Percentiles rank a stretch among this genome's conserved stretches.
Evolutionary conservation across 345 rosid genomes (phyloP).

Genomic region (Kernera saxatilis): DNA sequence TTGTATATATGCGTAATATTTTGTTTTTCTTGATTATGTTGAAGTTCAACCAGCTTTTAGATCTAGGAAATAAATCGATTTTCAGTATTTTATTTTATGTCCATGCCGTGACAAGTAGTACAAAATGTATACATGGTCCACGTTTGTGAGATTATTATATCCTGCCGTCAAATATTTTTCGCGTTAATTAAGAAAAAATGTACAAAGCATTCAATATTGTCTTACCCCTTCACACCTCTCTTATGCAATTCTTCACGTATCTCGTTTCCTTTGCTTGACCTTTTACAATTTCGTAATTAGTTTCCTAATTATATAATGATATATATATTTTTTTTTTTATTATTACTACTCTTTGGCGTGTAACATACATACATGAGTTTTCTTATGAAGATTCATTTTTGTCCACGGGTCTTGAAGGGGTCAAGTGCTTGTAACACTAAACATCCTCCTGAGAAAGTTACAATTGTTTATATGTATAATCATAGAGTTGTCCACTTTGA

Average conservation of each 20-base stretch:
- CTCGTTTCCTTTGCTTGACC: slow-evolving; percentile 4
- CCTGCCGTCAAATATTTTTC: not conserved
- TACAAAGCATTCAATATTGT: not conserved
- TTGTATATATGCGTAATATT: not conserved
- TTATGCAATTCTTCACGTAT: slow-evolving; percentile 22
- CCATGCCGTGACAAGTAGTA: slow-evolving; percentile 11
- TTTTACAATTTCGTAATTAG: not conserved
- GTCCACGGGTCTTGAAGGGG: slow-evolving; percentile 10
- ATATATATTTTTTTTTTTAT: no score
- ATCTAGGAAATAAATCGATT: not conserved
- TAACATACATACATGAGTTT: not conserved
- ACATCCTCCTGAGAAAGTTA: slow-evolving; percentile 10
- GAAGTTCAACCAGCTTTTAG: not conserved
- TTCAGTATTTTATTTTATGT: not conserved
- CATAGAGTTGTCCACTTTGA: not conserved
- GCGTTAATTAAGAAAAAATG: not conserved
- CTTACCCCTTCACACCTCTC: not conserved
- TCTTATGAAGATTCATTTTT: not conserved
- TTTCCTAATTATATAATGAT: not conserved
- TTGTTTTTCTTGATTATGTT: not conserved
- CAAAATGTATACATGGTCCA: not conserved
- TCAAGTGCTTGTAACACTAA: slow-evolving; percentile 15
- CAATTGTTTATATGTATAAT: not conserved
- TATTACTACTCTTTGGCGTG: not conserved
- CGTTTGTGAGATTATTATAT: not conserved